Percentiles rank a stretch among this genome's conserved stretches.
These are phyloP conservation scores for Penicillium fimorum DNA, from an alignment of 495 filamentous ascomycete genomes.

Conservation along the genomic window DNA sequence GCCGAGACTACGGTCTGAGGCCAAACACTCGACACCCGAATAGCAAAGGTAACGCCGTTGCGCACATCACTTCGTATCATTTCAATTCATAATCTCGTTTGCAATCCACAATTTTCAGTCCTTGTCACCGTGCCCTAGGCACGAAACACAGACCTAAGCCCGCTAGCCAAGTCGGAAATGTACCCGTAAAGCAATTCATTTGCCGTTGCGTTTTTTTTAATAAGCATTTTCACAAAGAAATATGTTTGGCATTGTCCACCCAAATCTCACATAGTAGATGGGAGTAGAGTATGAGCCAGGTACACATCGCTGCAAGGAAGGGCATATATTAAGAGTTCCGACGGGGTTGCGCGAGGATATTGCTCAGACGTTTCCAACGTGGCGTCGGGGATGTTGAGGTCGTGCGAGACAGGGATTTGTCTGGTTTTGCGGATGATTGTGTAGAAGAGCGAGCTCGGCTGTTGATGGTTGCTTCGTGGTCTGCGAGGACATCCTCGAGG, in stretches of 20 bases:
- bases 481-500: slow-evolving; percentile 49
- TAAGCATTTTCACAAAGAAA: neutral
- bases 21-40: neutral
- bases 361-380: slow-evolving; percentile 44
- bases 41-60: neutral
- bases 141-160: neutral
- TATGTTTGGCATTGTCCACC: neutral
- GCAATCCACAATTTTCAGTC: neutral
- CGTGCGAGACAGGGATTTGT: slow-evolving; percentile 29
- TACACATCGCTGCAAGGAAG: neutral
- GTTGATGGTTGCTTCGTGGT: slow-evolving; percentile 44
- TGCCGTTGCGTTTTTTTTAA: too few relatives aligned
- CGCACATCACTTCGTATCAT: neutral
- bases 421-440: slow-evolving; percentile 35
- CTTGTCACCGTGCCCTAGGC: neutral
- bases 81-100: slow-evolving; percentile 11
- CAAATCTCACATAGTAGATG: neutral
- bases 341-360: slow-evolving; percentile 33
- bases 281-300: neutral
- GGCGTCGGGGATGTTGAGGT: slow-evolving; percentile 32
- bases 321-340: slow-evolving; percentile 22
- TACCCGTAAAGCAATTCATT: neutral
- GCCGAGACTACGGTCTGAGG: neutral
- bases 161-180: neutral
- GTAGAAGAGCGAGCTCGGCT: slow-evolving; percentile 43